Evolutionary conservation across 2,329 filamentous ascomycete species (phyloP).

Genomic region (Onygenales sp.): DNA sequence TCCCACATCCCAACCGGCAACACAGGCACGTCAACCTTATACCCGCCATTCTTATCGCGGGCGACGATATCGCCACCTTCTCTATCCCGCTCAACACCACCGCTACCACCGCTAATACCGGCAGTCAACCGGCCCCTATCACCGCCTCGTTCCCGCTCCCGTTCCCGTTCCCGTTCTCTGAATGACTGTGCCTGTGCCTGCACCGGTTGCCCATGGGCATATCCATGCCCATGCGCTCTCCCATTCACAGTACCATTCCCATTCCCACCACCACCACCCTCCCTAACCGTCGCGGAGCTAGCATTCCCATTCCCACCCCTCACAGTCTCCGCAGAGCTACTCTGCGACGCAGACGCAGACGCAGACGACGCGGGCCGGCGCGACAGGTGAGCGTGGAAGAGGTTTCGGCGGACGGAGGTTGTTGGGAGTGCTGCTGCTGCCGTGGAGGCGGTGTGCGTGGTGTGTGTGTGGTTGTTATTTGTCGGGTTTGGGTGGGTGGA

Average conservation of each 20-base stretch:
- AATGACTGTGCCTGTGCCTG: not conserved
- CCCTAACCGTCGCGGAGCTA: not conserved
- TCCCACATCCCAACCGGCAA: constrained; percentile 27
- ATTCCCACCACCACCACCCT: too few species aligned
- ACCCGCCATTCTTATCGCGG: constrained; percentile 39
- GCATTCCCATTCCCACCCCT: not conserved
- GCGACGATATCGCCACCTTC: constrained; percentile 39
- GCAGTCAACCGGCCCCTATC: too few species aligned
- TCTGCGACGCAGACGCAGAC: constrained; percentile 12
- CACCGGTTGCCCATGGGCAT: not conserved
- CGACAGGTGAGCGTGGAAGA: constrained; percentile 35
- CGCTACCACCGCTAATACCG: too few species aligned
- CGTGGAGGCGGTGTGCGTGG: not conserved
- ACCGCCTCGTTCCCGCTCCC: too few species aligned
- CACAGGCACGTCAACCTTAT: constrained; percentile 37
- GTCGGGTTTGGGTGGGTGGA: not conserved
- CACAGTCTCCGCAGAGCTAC: not conserved
- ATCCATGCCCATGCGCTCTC: not conserved
- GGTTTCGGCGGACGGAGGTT: constrained; percentile 34
- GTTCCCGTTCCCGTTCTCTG: not conserved
- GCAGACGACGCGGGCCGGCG: constrained; percentile 33
- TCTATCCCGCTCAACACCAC: constrained; percentile 12
- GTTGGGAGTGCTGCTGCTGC: constrained; percentile 14
- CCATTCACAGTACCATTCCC: too few species aligned
- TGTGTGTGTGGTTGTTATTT: not conserved